These are phyloP conservation scores for Kazachstania taianensis DNA, from an alignment of 805 yeast genomes.

Conservation along the genomic window DNA sequence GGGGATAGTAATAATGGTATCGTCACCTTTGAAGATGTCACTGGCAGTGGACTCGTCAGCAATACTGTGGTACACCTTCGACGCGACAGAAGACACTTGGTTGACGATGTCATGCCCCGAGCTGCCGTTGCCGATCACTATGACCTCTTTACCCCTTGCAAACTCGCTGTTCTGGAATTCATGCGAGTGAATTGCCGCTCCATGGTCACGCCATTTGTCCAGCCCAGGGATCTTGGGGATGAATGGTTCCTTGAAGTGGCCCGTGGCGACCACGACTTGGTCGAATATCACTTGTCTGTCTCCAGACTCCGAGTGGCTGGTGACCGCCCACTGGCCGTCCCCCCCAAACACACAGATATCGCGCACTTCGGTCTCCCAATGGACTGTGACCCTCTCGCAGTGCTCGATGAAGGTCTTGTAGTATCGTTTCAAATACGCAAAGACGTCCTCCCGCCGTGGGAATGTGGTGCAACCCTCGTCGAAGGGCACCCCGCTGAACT, in stretches of 20 bases:
- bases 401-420: constrained; percentile 26
- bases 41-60: constrained; percentile 37
- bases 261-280: constrained; percentile 34
- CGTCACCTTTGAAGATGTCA: constrained; percentile 1
- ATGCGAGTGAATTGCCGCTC: constrained; percentile 32
- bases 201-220: constrained; percentile 27
- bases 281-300: constrained; percentile 28
- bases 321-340: constrained; percentile 1
- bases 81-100: constrained; percentile 28
- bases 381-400: constrained; percentile 24
- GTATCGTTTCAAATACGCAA: constrained; percentile 49
- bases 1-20: constrained; percentile 15
- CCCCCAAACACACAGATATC: constrained; percentile 10
- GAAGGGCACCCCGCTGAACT: constrained; percentile 45
- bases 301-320: constrained; percentile 5
- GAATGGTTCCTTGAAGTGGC: constrained; percentile 35
- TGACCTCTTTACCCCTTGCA: constrained; percentile 28
- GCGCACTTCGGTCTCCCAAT: constrained; percentile 16
- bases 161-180: constrained; percentile 28
- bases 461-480: constrained; percentile 39
- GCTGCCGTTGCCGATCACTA: constrained; percentile 35
- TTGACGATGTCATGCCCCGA: constrained; percentile 38
- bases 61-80: constrained; percentile 39
- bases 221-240: constrained; percentile 34
- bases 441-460: constrained; percentile 53